Percentiles rank a stretch among this genome's conserved stretches.
These are phyloP conservation scores for Paramyrothecium roridum DNA, from an alignment of 2,329 filamentous ascomycete species.

Conservation along the genomic window DNA sequence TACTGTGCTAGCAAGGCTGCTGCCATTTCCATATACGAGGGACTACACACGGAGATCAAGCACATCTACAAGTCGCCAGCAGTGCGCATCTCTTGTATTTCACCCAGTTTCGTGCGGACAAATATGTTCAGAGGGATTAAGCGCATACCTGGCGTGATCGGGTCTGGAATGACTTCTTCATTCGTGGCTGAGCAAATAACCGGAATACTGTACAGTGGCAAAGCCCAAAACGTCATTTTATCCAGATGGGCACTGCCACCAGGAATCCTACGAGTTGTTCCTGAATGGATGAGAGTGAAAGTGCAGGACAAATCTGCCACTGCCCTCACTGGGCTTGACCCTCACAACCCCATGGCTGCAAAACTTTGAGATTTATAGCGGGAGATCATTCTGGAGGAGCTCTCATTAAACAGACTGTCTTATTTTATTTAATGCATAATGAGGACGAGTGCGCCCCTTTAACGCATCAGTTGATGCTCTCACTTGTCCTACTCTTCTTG, in stretches of 20 bases:
- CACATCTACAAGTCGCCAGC: slow-evolving; percentile 50
- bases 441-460: too few species aligned
- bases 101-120: slow-evolving; percentile 37
- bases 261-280: neutral
- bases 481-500: too few species aligned
- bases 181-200: slow-evolving; percentile 3
- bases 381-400: too few species aligned
- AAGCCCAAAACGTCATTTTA: slow-evolving; percentile 2
- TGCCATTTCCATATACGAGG: slow-evolving; percentile 58
- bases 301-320: slow-evolving; percentile 1
- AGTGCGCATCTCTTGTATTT: slow-evolving; percentile 35
- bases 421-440: too few species aligned
- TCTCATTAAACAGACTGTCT: too few species aligned
- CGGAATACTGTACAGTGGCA: slow-evolving; percentile 1
- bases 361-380: neutral
- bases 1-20: slow-evolving; percentile 59
- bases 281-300: slow-evolving; percentile 3
- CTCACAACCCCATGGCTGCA: slow-evolving; percentile 4
- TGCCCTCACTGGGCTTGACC: neutral
- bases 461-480: too few species aligned
- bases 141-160: slow-evolving; percentile 5
- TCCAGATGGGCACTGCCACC: slow-evolving; percentile 3
- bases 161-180: neutral
- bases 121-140: slow-evolving; percentile 23
- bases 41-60: slow-evolving; percentile 44